Evolutionary conservation across 805 yeast species (phyloP).

Genomic region (Helenozyma baotianmanensis): DNA sequence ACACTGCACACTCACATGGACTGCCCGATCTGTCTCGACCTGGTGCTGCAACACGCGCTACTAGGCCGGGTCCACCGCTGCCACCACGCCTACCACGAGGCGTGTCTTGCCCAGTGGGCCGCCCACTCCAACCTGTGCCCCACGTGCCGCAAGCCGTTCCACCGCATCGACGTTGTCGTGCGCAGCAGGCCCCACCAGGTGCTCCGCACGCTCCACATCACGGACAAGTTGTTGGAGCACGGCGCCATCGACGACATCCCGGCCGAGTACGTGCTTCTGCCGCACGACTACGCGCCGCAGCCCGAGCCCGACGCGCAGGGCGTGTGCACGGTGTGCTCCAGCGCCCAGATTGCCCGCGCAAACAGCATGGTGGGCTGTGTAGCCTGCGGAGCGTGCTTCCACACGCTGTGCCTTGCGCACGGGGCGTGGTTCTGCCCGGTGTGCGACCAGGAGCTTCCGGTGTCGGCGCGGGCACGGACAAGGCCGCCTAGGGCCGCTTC

Average conservation of each 20-base stretch:
- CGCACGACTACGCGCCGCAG: constrained; percentile 2
- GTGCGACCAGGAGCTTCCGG: constrained; percentile 39
- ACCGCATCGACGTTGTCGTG: constrained; percentile 30
- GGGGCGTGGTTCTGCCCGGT: constrained; percentile 47
- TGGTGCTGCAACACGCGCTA: constrained; percentile 7
- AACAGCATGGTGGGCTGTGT: constrained; percentile 22
- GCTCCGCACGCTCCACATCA: constrained; percentile 15
- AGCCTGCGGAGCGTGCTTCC: constrained; percentile 39
- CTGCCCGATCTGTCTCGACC: constrained; percentile 61
- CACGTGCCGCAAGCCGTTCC: constrained; percentile 49
- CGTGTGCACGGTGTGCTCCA: constrained; percentile 31
- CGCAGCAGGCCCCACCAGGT: constrained; percentile 8
- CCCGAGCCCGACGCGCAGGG: constrained; percentile 11
- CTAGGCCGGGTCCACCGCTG: constrained; percentile 35
- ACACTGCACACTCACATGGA: too few relatives aligned
- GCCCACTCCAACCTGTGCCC: constrained; percentile 57
- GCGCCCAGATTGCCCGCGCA: constrained; percentile 26
- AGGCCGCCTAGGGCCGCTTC: not conserved
- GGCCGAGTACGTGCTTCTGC: constrained; percentile 27
- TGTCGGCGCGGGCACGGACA: not conserved
- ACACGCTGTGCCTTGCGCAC: constrained; percentile 36
- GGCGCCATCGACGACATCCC: constrained; percentile 38
- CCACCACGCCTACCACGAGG: constrained; percentile 51
- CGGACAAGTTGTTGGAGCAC: constrained; percentile 29
- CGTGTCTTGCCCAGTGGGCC: constrained; percentile 57